Evolutionary conservation across 2,329 filamentous ascomycete genomes (phyloP), one percentile per base, ranked within the genome.

Genomic region (Fusarium secorum): DNA sequence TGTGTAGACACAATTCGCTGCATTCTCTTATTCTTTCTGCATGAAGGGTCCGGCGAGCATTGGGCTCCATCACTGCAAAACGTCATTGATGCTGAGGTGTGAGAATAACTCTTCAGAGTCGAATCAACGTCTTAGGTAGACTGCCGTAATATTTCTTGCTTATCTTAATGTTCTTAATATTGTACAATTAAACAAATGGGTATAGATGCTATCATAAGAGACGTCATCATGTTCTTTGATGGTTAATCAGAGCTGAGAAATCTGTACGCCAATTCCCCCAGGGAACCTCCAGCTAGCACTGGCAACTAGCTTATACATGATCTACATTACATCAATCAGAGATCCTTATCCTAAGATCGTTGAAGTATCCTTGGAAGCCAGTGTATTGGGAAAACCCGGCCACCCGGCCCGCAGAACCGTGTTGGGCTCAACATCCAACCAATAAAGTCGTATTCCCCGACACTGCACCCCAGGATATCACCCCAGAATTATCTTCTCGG

Each of bases 371-470:
- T 42, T 57, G 54, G 51, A 60, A 49, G 33, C 52, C 45, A 48
- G 39, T 33, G 45, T 46, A 32, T 72, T 64, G 66, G 62, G 53
- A 30, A 35, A 42, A 33, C 13, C 41, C 66, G 74, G 74, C 30
- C 58, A 45, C 18, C 48, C 68, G 74, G 74, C 46, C 74, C 74
- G 72, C 57, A 66, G 39, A 60, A 56, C 71, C 74, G 66, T 57
- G 42, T 33, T 30, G 45, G 51, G 63, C 36, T 67, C 56, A 54
- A 60, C 52, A 20, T 44, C 53, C 69, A 71, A 67, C 72, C 72
- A 75, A 57, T 63, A 39, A 24, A 72, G 35, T 35, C 13, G 41
- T 66, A 41, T 30, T 44, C 39, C 42, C 59, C 36, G 36, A 42
- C 14, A 48, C 60, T 71, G 59, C 44, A 73, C 61, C 60, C 64